Base-by-base conservation (phyloP, 2,329 filamentous ascomycete genomes). In the Coccinonectria pachysandricola region DNA sequence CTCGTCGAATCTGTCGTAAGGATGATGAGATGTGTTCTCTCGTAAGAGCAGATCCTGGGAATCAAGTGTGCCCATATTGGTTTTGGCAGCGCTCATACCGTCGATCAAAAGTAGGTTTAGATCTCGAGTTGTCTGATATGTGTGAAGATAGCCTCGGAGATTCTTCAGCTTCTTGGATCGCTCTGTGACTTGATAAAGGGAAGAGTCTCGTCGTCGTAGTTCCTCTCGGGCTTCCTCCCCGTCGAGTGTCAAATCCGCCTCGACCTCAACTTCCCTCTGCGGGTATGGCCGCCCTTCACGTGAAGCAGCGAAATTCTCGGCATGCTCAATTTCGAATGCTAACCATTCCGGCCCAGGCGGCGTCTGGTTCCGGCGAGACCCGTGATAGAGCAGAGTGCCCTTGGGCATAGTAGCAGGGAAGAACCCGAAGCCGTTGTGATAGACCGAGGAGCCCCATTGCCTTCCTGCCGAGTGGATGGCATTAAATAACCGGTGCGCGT, bases 301-400 rank as follows among this genome's bases (percentile, higher is more conserved):
- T n/a, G n/a, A n/a, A n/a, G n/a, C n/a, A 1, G 78, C 74, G 52
- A 86, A 85, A 3, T 60, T 46, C 37, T 79, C 60, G 1, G 79
- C 75, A 50, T 86, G 81, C 41, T 86, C 79, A 4, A 78, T 66
- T 48, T 86, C 80, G 43, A 85, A 86, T 0, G 81, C 80, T 2
- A 86, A 59, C 79, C 80, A 85, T 42, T 85, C 75, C 3, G 63
- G 66, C 0, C 62, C 65, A 3, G 53, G 49, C 0, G 80, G 63
- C 0, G 62, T 56, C 2, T 64, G 50, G 1, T 56, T 39, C 1
- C 43, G 48, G 7, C 38, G 39, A 0, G 63, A 65, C 8, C 81
- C 80, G 45, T 86, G 80, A 42, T 84, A 82, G 7, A 85, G 50
- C 18, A 75, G 55, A 0, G 73, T 78, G 3, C 73, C 77, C 11